Evolutionary conservation across 1,139 yeast species (phyloP), one percentile per base, ranked within the genome.

Genomic region (Geotrichum restrictum): DNA sequence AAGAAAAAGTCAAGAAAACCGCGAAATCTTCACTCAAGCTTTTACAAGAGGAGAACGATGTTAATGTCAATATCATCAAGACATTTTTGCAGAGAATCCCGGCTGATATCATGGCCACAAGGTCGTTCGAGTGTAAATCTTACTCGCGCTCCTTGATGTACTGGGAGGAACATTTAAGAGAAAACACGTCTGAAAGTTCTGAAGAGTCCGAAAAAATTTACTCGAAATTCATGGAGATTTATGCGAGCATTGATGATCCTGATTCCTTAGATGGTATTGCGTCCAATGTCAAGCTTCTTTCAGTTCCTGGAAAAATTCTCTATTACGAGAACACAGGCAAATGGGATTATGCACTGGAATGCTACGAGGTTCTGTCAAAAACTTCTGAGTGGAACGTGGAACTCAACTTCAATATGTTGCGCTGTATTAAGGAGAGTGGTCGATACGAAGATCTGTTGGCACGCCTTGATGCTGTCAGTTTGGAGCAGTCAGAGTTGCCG

Each of bases 241-340:
- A 93, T 66, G 85, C 95, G 3, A 85, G 80, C 55, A 81, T 93
- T 53, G 91, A 89, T 62, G 98, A 94, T 65, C 79, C 85, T 44
- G 99, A 94, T 71, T 83, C 96, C 0, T 74, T 94, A 43, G 93
- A 88, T 65, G 99, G 98, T 18, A 81, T 88, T 2, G 71, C 93
- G 49, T 82, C 88, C 56, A 77, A 78, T 58, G 85, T 88, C 60
- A 81, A 96, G 0, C 78, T 85, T 0, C 80, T 81, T 46, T 81
- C 82, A 57, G 72, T 89, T 50, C 77, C 78, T 18, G 89, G 88
- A 54, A 88, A 88, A 64, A 77, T 91, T 36, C 73, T 82, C 5
- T 87, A 88, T 53, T 82, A 91, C 56, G 95, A 88, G 61, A 89
- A 86, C 59, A 85, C 88, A 53, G 93, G 88, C 46, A 83, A 83